Evolutionary conservation across 2,329 filamentous ascomycete genomes (phyloP).

Genomic region (Phyllosticta citrichinensis): DNA sequence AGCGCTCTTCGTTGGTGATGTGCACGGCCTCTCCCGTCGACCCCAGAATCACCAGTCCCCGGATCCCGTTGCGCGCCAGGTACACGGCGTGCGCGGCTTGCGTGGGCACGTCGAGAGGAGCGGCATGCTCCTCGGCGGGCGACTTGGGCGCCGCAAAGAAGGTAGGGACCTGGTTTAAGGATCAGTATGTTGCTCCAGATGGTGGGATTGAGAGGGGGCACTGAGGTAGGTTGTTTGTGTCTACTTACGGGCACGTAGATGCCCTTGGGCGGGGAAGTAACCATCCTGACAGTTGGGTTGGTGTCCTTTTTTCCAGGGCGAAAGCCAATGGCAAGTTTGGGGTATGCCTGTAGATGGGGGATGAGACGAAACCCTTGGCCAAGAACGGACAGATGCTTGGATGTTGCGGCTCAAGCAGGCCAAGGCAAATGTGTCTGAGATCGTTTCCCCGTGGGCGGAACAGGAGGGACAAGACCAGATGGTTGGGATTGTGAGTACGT

Average conservation of each 20-base stretch:
- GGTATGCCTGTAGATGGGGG: no score
- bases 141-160: conserved; percentile 42
- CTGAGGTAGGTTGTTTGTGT: not conserved
- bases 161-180: conserved; percentile 37
- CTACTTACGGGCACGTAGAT: conserved; percentile 11
- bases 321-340: no score
- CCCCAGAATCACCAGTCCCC: conserved; percentile 48
- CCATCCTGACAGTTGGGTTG: not conserved
- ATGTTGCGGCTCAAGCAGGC: no score
- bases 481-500: no score
- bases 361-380: no score
- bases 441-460: no score
- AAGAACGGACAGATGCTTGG: no score
- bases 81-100: conserved; percentile 47
- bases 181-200: not conserved
- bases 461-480: no score
- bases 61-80: conserved; percentile 46
- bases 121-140: not conserved
- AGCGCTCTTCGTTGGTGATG: conserved; percentile 42
- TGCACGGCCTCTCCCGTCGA: conserved; percentile 52
- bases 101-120: conserved; percentile 40
- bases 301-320: not conserved
- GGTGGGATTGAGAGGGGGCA: not conserved
- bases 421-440: no score
- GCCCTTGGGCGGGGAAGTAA: conserved; percentile 7